phyloP scores from a whole-genome alignment of 176 grass and related monocot species.

The Aegilops longissima region DNA sequence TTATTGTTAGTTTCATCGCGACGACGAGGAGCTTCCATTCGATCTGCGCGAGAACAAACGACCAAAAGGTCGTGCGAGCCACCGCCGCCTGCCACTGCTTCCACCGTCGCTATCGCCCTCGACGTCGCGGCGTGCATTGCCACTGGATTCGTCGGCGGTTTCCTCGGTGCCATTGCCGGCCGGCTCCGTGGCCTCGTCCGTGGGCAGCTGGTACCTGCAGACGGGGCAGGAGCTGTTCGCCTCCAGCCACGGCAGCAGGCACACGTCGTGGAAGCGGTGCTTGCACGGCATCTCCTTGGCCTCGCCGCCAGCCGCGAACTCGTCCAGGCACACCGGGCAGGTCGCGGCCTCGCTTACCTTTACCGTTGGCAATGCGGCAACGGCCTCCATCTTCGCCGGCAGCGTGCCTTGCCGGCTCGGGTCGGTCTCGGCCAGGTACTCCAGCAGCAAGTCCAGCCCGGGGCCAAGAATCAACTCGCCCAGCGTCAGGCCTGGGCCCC shows the following conservation, averaged over 20 bases:
- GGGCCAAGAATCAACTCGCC: constrained; percentile 70
- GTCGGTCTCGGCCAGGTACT: constrained; percentile 69
- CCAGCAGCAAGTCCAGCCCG: constrained; percentile 71
- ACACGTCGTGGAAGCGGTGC: constrained; percentile 70
- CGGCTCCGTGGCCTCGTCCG: constrained; percentile 44
- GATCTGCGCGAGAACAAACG: constrained; percentile 55
- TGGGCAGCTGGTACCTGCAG: constrained; percentile 76
- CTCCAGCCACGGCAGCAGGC: constrained; percentile 88
- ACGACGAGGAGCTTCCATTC: constrained; percentile 40
- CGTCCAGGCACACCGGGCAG: constrained; percentile 84
- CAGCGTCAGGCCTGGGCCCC: constrained; percentile 39
- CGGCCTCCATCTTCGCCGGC: constrained; percentile 65
- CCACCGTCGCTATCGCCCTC: constrained; percentile 20
- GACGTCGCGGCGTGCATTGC: constrained; percentile 12
- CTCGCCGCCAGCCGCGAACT: constrained; percentile 58
- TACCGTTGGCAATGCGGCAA: constrained; percentile 68
- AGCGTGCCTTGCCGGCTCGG: constrained; percentile 53
- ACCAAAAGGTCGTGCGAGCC: constrained; percentile 58
- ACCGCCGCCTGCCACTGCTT: constrained; percentile 42
- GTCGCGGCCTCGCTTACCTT: constrained; percentile 38
- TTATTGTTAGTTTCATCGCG: background rate
- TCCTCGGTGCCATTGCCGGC: background rate
- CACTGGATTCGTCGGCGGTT: background rate
- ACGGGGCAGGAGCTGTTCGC: constrained; percentile 87
- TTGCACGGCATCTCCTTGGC: constrained; percentile 83